Evolutionary conservation across 2,329 filamentous ascomycete genomes (phyloP).

Genomic region (Cercospora canescens): DNA sequence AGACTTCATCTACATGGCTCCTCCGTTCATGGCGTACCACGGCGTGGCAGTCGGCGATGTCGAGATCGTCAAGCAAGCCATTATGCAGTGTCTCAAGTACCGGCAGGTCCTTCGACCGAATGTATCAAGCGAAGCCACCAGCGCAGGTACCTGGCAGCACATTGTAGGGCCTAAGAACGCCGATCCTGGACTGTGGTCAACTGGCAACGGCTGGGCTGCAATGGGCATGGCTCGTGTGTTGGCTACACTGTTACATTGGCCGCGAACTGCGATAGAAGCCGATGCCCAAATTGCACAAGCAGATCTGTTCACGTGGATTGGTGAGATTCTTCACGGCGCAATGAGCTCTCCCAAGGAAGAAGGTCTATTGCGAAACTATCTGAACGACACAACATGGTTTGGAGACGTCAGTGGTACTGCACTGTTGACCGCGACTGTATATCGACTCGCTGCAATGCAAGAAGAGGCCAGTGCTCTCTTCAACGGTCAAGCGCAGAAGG

Average conservation of each 20-base stretch:
- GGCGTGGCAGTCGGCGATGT: constrained; percentile 41
- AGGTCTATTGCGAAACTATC: constrained; percentile 21
- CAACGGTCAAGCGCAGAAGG: constrained; percentile 10
- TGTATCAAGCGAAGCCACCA: constrained; percentile 17
- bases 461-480: constrained; percentile 13
- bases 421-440: constrained; percentile 45
- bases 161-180: constrained; percentile 39
- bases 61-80: constrained; percentile 37
- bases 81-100: constrained; percentile 47
- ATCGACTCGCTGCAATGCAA: constrained; percentile 40
- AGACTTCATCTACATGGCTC: constrained; percentile 53
- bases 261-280: background rate
- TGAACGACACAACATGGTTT: constrained; percentile 39
- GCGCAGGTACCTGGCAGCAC: constrained; percentile 46
- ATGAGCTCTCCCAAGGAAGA: constrained; percentile 34
- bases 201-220: constrained; percentile 52
- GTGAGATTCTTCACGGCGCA: constrained; percentile 40
- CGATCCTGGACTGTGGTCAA: constrained; percentile 49
- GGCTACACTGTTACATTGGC: constrained; percentile 39
- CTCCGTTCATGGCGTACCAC: constrained; percentile 51
- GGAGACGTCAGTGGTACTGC: constrained; percentile 52
- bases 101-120: constrained; percentile 40
- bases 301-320: constrained; percentile 38
- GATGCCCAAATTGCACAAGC: constrained; percentile 10
- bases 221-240: constrained; percentile 50